Percentiles rank a stretch among this genome's conserved stretches.
These are phyloP conservation scores for Simmondsia chinensis DNA, from an alignment of 148 eudicot genomes.

Conservation along the genomic window DNA sequence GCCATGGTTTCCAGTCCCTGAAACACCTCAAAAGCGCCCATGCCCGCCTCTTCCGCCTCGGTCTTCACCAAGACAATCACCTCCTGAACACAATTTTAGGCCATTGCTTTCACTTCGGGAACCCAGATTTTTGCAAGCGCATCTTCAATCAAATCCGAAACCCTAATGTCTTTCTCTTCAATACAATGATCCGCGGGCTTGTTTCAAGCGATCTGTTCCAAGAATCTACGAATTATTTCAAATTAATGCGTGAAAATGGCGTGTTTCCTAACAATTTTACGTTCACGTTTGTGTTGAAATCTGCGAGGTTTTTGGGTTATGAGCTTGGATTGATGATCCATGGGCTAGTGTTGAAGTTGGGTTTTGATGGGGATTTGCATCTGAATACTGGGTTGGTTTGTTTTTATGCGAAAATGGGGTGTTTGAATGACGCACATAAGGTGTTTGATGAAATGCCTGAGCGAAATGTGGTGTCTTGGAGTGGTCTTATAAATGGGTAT, in stretches of 20 bases:
- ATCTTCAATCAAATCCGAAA: constrained; percentile 23
- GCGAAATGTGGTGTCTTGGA: constrained; percentile 37
- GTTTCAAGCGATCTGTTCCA: constrained; percentile 22
- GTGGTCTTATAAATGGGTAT: constrained; percentile 46
- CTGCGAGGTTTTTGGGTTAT: constrained; percentile 22
- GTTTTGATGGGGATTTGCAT: constrained; percentile 37
- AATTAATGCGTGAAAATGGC: constrained; percentile 20
- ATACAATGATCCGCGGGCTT: constrained; percentile 42
- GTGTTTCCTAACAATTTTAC: constrained; percentile 42
- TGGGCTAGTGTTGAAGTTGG: constrained; percentile 28
- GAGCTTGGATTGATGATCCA: constrained; percentile 34
- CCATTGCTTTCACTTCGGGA: constrained; percentile 18
- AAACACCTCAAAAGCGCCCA: constrained; percentile 38
- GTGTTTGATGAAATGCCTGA: constrained; percentile 51
- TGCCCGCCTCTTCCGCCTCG: constrained; percentile 31
- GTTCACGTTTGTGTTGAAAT: constrained; percentile 41
- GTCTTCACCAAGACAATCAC: constrained; percentile 20
- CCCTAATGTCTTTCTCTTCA: constrained; percentile 33
- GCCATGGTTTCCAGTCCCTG: constrained; percentile 23
- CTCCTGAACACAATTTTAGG: constrained; percentile 35
- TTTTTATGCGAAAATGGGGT: constrained; percentile 35
- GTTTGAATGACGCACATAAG: constrained; percentile 29
- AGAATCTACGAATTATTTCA: constrained; percentile 20
- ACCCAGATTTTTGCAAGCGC: constrained; percentile 20
- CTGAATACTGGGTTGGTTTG: constrained; percentile 44